These are phyloP conservation scores for Fusarium nurragi DNA, from an alignment of 2,329 filamentous ascomycete species.

Conservation along the genomic window DNA sequence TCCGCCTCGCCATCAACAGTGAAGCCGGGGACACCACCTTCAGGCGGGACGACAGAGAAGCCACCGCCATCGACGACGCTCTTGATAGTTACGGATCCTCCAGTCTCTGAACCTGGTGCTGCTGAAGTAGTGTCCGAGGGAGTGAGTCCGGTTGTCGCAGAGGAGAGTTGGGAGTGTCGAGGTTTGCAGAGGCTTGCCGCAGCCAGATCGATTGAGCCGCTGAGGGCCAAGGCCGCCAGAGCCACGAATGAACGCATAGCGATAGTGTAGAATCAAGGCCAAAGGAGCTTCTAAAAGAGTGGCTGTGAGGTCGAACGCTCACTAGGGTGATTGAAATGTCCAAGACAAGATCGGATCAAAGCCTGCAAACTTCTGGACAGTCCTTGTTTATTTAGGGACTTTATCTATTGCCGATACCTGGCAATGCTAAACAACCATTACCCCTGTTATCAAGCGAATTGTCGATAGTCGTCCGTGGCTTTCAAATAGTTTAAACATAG, in stretches of 20 bases:
- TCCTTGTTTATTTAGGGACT: background rate
- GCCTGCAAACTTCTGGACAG: background rate
- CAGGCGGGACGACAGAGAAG: background rate
- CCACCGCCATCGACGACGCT: background rate
- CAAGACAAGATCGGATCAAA: background rate
- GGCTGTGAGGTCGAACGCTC: conserved; percentile 15
- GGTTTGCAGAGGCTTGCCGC: conserved; percentile 1
- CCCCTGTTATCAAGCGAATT: background rate
- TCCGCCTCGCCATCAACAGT: background rate
- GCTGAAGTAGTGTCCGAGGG: background rate
- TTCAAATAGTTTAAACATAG: background rate
- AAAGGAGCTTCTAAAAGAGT: background rate
- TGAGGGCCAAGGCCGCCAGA: background rate
- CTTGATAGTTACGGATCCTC: background rate
- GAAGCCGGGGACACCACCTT: background rate
- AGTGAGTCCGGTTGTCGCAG: background rate
- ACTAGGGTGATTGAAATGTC: background rate
- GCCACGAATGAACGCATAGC: background rate
- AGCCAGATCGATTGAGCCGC: background rate
- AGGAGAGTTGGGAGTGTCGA: background rate
- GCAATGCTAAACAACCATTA: background rate
- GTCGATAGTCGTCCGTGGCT: background rate
- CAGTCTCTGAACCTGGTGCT: background rate
- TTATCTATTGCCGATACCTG: background rate
- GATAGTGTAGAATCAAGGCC: background rate